Base-by-base conservation (phyloP, 345 rosid species). In the Kernera saxatilis region DNA sequence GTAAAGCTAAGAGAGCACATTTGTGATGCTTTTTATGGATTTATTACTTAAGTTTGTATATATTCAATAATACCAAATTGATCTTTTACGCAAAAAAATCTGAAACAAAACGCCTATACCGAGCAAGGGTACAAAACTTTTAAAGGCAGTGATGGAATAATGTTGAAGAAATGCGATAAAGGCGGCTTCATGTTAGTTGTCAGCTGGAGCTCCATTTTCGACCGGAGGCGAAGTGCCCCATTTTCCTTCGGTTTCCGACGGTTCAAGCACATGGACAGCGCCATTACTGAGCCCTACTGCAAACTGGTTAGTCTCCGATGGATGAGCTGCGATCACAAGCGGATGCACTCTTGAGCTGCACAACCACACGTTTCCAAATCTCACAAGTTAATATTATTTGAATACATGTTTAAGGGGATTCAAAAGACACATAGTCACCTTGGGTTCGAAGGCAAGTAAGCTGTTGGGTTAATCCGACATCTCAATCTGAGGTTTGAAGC, bases 211-310 rank as follows among this genome's bases (percentile, higher is more conserved):
- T 56, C 92, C 92, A 23, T 89, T 84, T 76, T 92, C 93, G 39
- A 63, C 73, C 2, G 93, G 90, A 70, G 98, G 92, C 29, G 90
- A 70, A 53, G 84, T 84, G 35, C 98, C 98, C 96, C 98, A 92
- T 79, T 83, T 85, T 7, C 92, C 91, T 78, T 89, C 89, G 2
- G 88, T 63, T 75, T 92, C 91, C 44, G 64, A 66, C 48, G 98
- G 98, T 73, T 89, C 98, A 3, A 87, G 76, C 11, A 92, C 80
- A 55, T 78, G 78, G 13, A 92, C 87, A 25, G 85, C 84, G 3
- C 96, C 96, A 12, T 92, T 87, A 3, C 84, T 84, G 10, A 89
- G 84, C 22, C 96, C 96, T 59, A 92, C 75, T 3, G 92, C 98
- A 75, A 92, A 84, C 76, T 89, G 96, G 79, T 86, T 84, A 1